A percentile compares a stretch with the other conserved stretches of the same genome.
Conservation (phyloP, 2,329 filamentous ascomycete species). For the Aspergillus oerlinghausenensis region DNA sequence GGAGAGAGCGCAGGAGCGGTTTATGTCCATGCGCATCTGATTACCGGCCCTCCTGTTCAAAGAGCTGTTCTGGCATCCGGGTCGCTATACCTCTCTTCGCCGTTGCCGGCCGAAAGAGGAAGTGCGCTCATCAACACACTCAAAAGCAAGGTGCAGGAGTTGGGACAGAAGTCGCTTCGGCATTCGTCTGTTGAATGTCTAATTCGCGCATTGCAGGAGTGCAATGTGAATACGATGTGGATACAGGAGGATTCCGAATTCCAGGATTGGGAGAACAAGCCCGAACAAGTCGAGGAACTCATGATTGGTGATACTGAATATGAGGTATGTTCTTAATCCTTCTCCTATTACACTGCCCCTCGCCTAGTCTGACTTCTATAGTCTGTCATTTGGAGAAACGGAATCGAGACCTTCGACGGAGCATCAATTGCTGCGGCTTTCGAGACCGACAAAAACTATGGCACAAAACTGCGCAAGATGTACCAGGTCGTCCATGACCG, state of each 20-base stretch:
- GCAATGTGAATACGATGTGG: slow-evolving; percentile 41
- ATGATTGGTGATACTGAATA: slow-evolving; percentile 44
- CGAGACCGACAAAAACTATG: slow-evolving; percentile 25
- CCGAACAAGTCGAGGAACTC: slow-evolving; percentile 32
- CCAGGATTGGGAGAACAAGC: slow-evolving; percentile 33
- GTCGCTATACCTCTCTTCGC: slow-evolving; percentile 41
- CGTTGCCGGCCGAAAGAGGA: slow-evolving; percentile 34
- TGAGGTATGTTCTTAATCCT: slow-evolving; percentile 27
- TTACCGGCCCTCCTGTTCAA: slow-evolving; percentile 28
- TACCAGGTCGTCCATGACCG: slow-evolving; percentile 42
- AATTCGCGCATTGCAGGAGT: slow-evolving; percentile 31
- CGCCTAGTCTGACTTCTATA: slow-evolving; percentile 11
- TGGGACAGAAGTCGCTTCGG: slow-evolving; percentile 25
- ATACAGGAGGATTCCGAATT: slow-evolving; percentile 38
- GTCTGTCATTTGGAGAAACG: slow-evolving; percentile 45
- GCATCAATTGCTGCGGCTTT: slow-evolving; percentile 34
- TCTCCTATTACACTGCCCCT: background rate
- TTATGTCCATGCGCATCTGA: slow-evolving; percentile 42
- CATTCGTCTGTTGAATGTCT: slow-evolving; percentile 27
- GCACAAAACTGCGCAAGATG: slow-evolving; percentile 30
- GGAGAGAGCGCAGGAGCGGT: slow-evolving; percentile 47
- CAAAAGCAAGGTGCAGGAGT: slow-evolving; percentile 23
- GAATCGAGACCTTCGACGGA: slow-evolving; percentile 35
- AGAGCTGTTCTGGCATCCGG: slow-evolving; percentile 41
- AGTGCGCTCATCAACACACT: slow-evolving; percentile 27